phyloP scores from a whole-genome alignment of 805 yeast species.

The Saturnispora dispora region DNA sequence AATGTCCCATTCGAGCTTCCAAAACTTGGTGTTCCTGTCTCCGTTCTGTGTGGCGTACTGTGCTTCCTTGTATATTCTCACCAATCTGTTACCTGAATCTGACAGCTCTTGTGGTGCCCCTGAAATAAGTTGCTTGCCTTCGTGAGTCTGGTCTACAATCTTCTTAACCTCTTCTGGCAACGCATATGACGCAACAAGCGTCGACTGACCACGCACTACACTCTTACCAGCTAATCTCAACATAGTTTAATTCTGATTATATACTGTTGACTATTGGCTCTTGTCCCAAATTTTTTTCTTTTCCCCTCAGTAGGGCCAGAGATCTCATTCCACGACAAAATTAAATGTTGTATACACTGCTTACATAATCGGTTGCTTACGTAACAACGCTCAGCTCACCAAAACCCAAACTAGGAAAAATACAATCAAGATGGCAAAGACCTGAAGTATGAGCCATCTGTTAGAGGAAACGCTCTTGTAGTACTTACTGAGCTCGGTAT shows the following conservation, averaged over 20 bases:
- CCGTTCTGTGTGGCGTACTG: conserved; percentile 81
- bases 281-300: neutral
- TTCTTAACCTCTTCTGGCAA: conserved; percentile 13
- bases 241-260: neutral
- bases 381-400: conserved; percentile 26
- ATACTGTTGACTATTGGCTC: neutral
- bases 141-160: conserved; percentile 13
- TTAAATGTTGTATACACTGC: neutral
- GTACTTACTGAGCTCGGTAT: conserved; percentile 83
- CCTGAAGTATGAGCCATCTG: conserved; percentile 84
- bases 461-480: conserved; percentile 81
- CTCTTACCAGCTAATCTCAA: conserved; percentile 4
- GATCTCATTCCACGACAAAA: neutral
- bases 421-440: conserved; percentile 77
- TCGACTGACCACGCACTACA: conserved; percentile 5
- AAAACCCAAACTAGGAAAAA: conserved; percentile 73
- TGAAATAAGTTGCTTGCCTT: conserved; percentile 48
- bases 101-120: conserved; percentile 70
- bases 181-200: conserved; percentile 11
- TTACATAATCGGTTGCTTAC: neutral
- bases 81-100: conserved; percentile 45
- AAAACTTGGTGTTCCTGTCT: conserved; percentile 37
- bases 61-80: conserved; percentile 67
- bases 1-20: conserved; percentile 84
- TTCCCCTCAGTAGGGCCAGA: neutral